phyloP scores from a whole-genome alignment of 2,329 filamentous ascomycete genomes.

The Pseudogymnoascus sp. region DNA sequence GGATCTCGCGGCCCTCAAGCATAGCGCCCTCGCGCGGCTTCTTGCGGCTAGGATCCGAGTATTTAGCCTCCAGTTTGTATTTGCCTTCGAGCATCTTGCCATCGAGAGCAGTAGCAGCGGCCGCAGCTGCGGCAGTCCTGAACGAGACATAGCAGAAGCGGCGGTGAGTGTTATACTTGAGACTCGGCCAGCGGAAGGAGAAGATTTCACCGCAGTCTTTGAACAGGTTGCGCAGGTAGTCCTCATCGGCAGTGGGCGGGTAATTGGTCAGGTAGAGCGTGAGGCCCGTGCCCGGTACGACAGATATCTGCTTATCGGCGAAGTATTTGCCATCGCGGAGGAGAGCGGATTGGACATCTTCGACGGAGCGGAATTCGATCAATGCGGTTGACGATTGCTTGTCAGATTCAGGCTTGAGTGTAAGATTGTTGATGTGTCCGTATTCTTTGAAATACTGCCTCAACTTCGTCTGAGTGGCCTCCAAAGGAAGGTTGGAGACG shows the following conservation, averaged over 20 bases:
- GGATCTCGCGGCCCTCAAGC: slow-evolving; percentile 81
- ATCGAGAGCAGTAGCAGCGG: slow-evolving; percentile 64
- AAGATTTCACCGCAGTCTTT: slow-evolving; percentile 71
- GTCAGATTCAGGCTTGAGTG: slow-evolving; percentile 53
- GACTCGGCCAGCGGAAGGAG: slow-evolving; percentile 78
- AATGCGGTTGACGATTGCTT: slow-evolving; percentile 59
- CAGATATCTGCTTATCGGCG: slow-evolving; percentile 61
- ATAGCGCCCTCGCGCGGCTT: slow-evolving; percentile 71
- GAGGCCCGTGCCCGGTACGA: slow-evolving; percentile 65
- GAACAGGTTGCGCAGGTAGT: slow-evolving; percentile 60
- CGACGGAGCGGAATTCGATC: slow-evolving; percentile 73
- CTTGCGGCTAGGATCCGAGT: slow-evolving; percentile 73
- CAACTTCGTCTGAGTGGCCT: slow-evolving; percentile 62
- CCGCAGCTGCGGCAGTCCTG: slow-evolving; percentile 55
- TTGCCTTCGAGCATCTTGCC: slow-evolving; percentile 59
- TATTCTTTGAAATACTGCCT: slow-evolving; percentile 89
- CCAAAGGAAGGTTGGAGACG: slow-evolving; percentile 64
- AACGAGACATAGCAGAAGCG: slow-evolving; percentile 98
- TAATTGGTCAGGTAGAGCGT: slow-evolving; percentile 91
- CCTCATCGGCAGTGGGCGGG: slow-evolving; percentile 64
- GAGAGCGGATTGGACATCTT: slow-evolving; percentile 74
- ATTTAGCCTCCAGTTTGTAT: slow-evolving; percentile 64
- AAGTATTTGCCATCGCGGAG: slow-evolving; percentile 75
- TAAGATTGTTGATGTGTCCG: slow-evolving; percentile 72
- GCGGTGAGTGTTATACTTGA: slow-evolving; percentile 80